Percentiles rank a stretch among this genome's conserved stretches.
phyloP scores from a whole-genome alignment of 2,329 filamentous ascomycete genomes.

The Calonectria hongkongensis region DNA sequence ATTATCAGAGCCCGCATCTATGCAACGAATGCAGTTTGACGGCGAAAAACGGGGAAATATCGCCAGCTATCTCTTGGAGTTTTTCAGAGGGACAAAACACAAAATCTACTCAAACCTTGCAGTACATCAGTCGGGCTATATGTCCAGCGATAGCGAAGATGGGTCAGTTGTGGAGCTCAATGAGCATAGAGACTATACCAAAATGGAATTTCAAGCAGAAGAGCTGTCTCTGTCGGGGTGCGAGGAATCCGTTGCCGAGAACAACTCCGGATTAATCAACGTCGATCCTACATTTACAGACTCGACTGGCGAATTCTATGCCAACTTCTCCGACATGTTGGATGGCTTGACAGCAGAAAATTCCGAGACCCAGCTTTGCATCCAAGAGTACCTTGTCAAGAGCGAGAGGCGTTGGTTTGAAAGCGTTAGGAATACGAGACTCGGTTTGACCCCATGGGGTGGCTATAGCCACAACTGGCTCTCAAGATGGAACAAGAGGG shows the following conservation, averaged over 20 bases:
- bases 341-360: not conserved
- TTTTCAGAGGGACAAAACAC: not conserved
- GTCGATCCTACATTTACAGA: slow-evolving; percentile 4
- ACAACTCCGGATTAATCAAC: not conserved
- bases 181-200: not conserved
- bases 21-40: slow-evolving; percentile 5
- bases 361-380: not conserved
- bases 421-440: not conserved
- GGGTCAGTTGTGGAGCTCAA: not conserved
- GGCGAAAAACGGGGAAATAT: not conserved
- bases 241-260: not conserved
- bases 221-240: too few relatives aligned
- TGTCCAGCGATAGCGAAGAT: not conserved
- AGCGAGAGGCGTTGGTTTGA: slow-evolving; percentile 11
- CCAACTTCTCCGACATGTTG: not conserved
- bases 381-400: not conserved
- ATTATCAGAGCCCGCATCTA: not conserved
- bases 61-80: too few relatives aligned
- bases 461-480: not conserved
- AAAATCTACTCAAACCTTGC: not conserved
- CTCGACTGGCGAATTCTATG: not conserved
- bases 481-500: not conserved
- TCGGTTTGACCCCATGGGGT: not conserved
- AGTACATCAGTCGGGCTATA: not conserved
- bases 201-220: not conserved